These are phyloP conservation scores for Cladosporium oxysporum DNA, from an alignment of 2,329 filamentous ascomycete genomes.

Conservation along the genomic window DNA sequence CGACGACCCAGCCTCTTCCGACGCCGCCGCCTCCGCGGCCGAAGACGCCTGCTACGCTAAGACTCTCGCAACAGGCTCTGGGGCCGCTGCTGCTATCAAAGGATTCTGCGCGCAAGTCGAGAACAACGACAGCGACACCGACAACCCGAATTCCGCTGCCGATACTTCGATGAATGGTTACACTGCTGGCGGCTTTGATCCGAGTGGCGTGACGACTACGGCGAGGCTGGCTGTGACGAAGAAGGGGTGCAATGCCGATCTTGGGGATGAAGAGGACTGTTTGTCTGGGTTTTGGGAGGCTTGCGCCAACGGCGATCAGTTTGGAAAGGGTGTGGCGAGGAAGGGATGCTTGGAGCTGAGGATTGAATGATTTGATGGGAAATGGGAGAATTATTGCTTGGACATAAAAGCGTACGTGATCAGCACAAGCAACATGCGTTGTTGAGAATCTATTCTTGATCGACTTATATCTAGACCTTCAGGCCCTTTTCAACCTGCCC, in stretches of 20 bases:
- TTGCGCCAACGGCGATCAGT: conserved; percentile 8
- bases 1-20: conserved; percentile 9
- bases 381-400: background rate
- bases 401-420: background rate
- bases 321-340: background rate
- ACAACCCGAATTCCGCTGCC: background rate
- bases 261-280: conserved; percentile 12
- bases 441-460: background rate
- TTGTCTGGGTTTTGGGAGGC: conserved; percentile 8
- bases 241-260: conserved; percentile 2
- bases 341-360: conserved; percentile 14
- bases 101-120: conserved; percentile 16
- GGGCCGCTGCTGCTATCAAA: conserved; percentile 13
- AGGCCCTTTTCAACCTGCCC: background rate
- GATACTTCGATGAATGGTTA: conserved; percentile 15
- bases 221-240: background rate
- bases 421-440: background rate
- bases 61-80: conserved; percentile 7
- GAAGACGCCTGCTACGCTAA: conserved; percentile 12
- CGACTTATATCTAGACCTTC: background rate
- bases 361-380: background rate
- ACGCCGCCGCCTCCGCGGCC: background rate
- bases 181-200: conserved; percentile 12
- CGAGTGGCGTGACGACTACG: conserved; percentile 11
- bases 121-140: conserved; percentile 8